Percentiles rank a stretch among this genome's conserved stretches.
Conservation (phyloP, 2,329 filamentous ascomycete genomes). For the Fusarium sp. region DNA sequence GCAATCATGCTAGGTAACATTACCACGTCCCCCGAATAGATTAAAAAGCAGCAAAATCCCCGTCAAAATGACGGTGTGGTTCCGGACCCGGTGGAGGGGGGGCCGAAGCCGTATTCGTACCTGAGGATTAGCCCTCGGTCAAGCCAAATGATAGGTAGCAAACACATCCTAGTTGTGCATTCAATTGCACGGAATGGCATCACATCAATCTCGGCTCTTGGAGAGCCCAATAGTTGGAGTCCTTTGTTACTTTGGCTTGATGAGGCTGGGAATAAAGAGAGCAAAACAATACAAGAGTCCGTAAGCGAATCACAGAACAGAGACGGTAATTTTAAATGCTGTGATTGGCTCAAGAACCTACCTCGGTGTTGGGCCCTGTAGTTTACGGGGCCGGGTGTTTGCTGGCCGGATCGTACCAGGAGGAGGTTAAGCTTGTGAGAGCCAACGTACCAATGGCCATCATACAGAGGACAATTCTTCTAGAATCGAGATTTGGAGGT, state of each 20-base stretch:
- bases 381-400: slow-evolving; percentile 40
- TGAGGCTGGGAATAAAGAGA: slow-evolving; percentile 13
- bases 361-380: slow-evolving; percentile 1
- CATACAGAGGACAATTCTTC: background rate
- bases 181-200: too few relatives aligned
- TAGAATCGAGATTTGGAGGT: background rate
- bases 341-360: slow-evolving; percentile 41
- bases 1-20: background rate
- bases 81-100: slow-evolving; percentile 2
- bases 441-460: background rate
- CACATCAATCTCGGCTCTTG: slow-evolving; percentile 5
- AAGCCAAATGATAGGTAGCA: slow-evolving; percentile 1
- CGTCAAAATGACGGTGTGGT: slow-evolving; percentile 38
- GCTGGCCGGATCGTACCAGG: slow-evolving; percentile 40
- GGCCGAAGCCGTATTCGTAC: slow-evolving; percentile 40
- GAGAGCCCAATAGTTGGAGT: too few relatives aligned
- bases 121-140: slow-evolving; percentile 1
- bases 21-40: slow-evolving; percentile 2
- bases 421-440: slow-evolving; percentile 2
- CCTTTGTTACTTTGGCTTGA: slow-evolving; percentile 10
- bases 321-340: slow-evolving; percentile 44
- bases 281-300: background rate
- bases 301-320: slow-evolving; percentile 40
- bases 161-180: background rate
- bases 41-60: slow-evolving; percentile 4